Base-by-base conservation (phyloP, 139 green algal genomes). In the Chlorella vulgaris region DNA sequence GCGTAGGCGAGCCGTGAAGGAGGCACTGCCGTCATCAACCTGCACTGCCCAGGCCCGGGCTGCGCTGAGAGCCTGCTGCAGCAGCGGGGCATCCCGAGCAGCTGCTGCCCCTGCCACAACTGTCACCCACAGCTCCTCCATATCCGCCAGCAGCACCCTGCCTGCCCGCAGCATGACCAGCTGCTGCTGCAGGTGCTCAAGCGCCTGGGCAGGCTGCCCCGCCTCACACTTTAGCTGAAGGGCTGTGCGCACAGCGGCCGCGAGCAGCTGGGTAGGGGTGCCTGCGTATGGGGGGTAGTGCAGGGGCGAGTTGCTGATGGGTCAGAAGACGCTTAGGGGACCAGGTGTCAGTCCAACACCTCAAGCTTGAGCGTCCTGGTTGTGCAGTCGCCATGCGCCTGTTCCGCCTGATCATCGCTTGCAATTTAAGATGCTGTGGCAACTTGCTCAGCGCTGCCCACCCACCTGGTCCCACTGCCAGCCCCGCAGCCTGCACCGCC, bases 41-140 rank as follows among this genome's bases (percentile, higher is more conserved):
- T 83, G 74, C 29, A 70, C 65, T 26, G 77, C 65, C 77, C 80
- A 80, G 21, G 35, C 31, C 36, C 29, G 33, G 2, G 84, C 80
- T 0, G 65, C 42, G 7, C 8, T 7, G 22, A 62, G 31, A 22
- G 76, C 76, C 10, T 75, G 53, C 22, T 38, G 36, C 28, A 68
- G 28, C 63, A 83, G 71, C 35, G 28, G 47, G 10, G 31, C 26
- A 36, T 77, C 81, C 2, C 55, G 7, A 35, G 38, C 38, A 0
- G n/a, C 66, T 19, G 69, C 81, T 21, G 78, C 84, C 35, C 73
- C 80, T 3, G 84, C 85, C 35, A 87, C 26, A 47, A 87, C 79
- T 7, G 83, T 66, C 29, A 87, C 61, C 85, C 85, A 89, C 39
- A 89, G 60, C 47, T 63, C 39, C 50, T 80, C 35, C 31, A 66